A percentile compares a stretch with the other conserved stretches of the same genome.
Conservation (phyloP, 331 rosid genomes). For the Stylosanthes scabra region DNA sequence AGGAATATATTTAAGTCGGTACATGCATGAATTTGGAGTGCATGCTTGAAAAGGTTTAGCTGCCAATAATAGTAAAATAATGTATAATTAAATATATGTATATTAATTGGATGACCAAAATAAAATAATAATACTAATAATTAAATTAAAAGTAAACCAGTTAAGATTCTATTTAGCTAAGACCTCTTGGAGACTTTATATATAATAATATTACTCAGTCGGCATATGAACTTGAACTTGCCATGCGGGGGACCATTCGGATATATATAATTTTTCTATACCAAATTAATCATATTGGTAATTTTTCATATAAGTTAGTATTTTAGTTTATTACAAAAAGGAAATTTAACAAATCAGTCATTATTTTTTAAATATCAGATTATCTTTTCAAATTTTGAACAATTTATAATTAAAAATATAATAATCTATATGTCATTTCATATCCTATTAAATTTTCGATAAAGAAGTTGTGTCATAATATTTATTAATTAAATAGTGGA, state of each 20-base stretch:
- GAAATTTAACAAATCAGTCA: too few species aligned
- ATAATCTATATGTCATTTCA: too few species aligned
- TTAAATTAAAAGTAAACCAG: constrained; percentile 1
- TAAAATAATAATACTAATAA: background rate
- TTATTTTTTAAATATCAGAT: too few species aligned
- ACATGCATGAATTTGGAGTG: constrained; percentile 25
- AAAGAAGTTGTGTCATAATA: too few species aligned
- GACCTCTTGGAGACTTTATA: background rate
- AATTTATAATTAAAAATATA: too few species aligned
- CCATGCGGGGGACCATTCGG: constrained; percentile 18
- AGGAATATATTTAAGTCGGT: constrained; percentile 18
- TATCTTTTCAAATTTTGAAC: too few species aligned
- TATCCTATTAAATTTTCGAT: too few species aligned
- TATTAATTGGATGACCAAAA: constrained; percentile 1
- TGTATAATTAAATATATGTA: background rate
- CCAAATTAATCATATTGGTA: too few species aligned
- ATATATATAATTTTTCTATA: too few species aligned
- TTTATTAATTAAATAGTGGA: too few species aligned
- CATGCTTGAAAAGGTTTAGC: constrained; percentile 35
- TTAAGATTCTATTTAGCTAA: constrained; percentile 22
- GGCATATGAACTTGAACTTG: constrained; percentile 14
- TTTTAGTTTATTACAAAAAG: too few species aligned
- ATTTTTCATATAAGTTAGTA: too few species aligned
- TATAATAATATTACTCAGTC: background rate
- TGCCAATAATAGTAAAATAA: background rate